These are phyloP conservation scores for Novymonas esmeraldas DNA, from an alignment of 208 protist species.

Conservation along the genomic window DNA sequence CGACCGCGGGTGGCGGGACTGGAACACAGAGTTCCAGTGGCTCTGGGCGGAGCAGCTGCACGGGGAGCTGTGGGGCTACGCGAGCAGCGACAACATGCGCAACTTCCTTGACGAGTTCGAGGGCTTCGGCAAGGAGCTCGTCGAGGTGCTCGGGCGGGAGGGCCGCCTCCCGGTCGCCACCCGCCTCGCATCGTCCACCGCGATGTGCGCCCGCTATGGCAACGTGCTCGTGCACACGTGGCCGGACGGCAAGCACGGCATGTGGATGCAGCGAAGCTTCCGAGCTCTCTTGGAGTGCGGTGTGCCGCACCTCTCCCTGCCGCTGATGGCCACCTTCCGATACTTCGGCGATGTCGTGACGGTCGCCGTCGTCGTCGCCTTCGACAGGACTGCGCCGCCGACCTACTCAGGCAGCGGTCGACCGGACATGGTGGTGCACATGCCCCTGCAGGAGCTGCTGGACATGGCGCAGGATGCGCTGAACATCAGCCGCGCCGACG, in stretches of 20 bases:
- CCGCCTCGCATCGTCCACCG: background rate
- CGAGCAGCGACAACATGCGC: constrained; percentile 13
- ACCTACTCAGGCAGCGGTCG: constrained; percentile 42
- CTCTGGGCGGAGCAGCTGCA: constrained; percentile 34
- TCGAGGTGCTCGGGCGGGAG: constrained; percentile 24
- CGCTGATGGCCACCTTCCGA: constrained; percentile 63
- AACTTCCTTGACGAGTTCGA: constrained; percentile 50
- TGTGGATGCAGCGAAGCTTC: constrained; percentile 63
- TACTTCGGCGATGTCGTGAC: constrained; percentile 52
- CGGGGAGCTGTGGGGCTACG: constrained; percentile 12
- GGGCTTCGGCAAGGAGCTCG: constrained; percentile 34
- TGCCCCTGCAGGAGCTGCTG: constrained; percentile 56
- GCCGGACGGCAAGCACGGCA: constrained; percentile 45
- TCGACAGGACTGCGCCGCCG: constrained; percentile 32
- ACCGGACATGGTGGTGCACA: constrained; percentile 30
- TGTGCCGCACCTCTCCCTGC: constrained; percentile 35
- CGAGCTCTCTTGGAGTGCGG: constrained; percentile 36
- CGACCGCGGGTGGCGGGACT: constrained; percentile 45
- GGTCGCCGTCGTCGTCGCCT: constrained; percentile 48
- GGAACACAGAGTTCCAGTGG: constrained; percentile 65
- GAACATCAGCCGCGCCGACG: constrained; percentile 32
- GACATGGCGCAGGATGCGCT: constrained; percentile 41
- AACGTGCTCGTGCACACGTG: constrained; percentile 61
- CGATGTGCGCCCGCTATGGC: constrained; percentile 38
- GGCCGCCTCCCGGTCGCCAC: background rate